These are phyloP conservation scores for Goffeauzyma gilvescens DNA, from an alignment of 768 basidiomycete species.

Conservation along the genomic window DNA sequence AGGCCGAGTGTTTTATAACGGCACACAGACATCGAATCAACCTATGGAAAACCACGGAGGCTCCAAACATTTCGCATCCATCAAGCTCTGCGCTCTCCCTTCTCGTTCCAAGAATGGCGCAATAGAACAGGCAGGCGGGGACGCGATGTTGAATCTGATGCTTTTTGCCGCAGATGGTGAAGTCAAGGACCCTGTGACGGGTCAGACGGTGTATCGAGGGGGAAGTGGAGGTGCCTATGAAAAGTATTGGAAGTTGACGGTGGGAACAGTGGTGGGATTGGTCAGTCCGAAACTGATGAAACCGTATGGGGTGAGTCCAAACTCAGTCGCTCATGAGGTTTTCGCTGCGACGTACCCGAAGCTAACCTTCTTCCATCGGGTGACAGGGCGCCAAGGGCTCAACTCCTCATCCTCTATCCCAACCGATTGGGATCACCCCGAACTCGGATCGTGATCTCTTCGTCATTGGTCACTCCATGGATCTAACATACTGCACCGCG, in stretches of 20 bases:
- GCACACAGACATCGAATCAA: too few relatives aligned
- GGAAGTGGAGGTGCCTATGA: constrained; percentile 89
- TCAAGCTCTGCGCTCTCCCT: constrained; percentile 42
- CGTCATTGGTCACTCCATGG: constrained; percentile 66
- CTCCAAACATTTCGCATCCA: constrained; percentile 70
- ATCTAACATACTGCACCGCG: constrained; percentile 70
- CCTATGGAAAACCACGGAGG: too few relatives aligned
- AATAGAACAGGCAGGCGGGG: constrained; percentile 49
- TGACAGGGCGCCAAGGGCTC: constrained; percentile 22
- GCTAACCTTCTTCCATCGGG: not conserved
- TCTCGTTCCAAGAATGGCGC: constrained; percentile 52
- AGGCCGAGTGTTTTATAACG: too few relatives aligned
- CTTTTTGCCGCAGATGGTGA: constrained; percentile 70
- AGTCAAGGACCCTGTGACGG: constrained; percentile 30
- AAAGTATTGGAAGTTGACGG: constrained; percentile 52
- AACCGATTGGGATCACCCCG: constrained; percentile 74
- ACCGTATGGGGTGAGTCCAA: constrained; percentile 51
- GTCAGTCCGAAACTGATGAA: constrained; percentile 73
- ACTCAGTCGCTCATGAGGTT: not conserved
- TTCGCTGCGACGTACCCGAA: not conserved
- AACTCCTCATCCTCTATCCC: constrained; percentile 54
- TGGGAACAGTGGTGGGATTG: constrained; percentile 77
- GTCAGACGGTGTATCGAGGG: constrained; percentile 51
- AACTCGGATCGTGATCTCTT: constrained; percentile 58
- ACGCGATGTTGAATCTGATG: constrained; percentile 61